Percentiles rank a stretch among this genome's conserved stretches.
phyloP scores from a whole-genome alignment of 1,284 basidiomycete species.

The Neotropicomus parvogracilis region DNA sequence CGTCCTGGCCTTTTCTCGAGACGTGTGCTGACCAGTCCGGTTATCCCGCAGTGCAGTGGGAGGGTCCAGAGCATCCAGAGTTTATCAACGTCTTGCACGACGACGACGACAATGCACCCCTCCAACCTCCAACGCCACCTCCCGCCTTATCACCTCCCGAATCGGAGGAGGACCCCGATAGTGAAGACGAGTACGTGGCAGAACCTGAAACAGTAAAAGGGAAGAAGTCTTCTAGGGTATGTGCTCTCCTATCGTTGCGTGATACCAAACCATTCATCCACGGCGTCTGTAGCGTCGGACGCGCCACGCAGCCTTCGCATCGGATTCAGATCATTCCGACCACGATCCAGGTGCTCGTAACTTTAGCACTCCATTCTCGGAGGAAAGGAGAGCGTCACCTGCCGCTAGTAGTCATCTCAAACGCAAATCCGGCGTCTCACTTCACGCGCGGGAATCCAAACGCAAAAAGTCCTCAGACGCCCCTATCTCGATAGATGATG shows the following conservation, averaged over 20 bases:
- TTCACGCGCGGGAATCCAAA: slow-evolving; percentile 37
- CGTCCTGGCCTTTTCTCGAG: slow-evolving; percentile 11
- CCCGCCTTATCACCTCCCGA: slow-evolving; percentile 40
- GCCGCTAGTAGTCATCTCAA: slow-evolving; percentile 32
- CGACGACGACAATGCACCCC: slow-evolving; percentile 18
- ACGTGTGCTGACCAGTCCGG: slow-evolving; percentile 27
- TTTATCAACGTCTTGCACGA: slow-evolving; percentile 26
- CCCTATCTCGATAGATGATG: slow-evolving; percentile 46
- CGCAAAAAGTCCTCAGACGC: slow-evolving; percentile 43
- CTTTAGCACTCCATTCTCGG: slow-evolving; percentile 26
- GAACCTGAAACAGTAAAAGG: slow-evolving; percentile 37
- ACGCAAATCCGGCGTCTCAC: slow-evolving; percentile 39
- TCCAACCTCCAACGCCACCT: slow-evolving; percentile 24
- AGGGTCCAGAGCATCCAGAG: slow-evolving; percentile 55
- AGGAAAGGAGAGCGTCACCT: slow-evolving; percentile 24
- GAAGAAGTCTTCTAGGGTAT: slow-evolving; percentile 41
- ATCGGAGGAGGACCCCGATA: slow-evolving; percentile 51
- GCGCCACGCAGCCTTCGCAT: slow-evolving; percentile 38
- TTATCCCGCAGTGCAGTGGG: slow-evolving; percentile 62
- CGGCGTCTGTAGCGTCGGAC: slow-evolving; percentile 34
- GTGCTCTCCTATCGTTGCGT: slow-evolving; percentile 24
- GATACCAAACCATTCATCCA: slow-evolving; percentile 16
- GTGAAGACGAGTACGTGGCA: slow-evolving; percentile 68
- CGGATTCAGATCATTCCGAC: slow-evolving; percentile 47
- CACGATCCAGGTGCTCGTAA: slow-evolving; percentile 16